Conservation (phyloP, 495 filamentous ascomycete genomes). For the Hypoxylon cercidicola region DNA sequence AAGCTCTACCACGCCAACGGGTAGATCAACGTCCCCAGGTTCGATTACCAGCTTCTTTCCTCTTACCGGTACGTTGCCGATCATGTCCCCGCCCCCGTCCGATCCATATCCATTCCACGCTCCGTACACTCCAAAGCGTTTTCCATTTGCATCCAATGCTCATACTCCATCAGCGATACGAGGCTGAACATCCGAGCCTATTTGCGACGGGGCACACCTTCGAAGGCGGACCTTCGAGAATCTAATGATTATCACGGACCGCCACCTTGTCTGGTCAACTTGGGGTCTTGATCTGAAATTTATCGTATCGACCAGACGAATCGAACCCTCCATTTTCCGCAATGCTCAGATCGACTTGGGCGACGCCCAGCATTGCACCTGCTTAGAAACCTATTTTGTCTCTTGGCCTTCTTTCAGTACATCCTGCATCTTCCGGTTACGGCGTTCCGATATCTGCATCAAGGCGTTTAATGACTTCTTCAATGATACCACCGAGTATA, state of each 20-base stretch:
- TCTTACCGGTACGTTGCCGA: slow-evolving; percentile 54
- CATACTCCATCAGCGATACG: slow-evolving; percentile 53
- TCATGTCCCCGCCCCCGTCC: slow-evolving; percentile 39
- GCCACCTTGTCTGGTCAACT: neutral
- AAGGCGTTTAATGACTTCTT: slow-evolving; percentile 32
- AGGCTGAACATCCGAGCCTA: slow-evolving; percentile 24
- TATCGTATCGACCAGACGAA: neutral
- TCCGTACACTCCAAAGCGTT: slow-evolving; percentile 50
- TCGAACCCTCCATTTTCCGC: neutral
- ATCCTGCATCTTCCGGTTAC: slow-evolving; percentile 24
- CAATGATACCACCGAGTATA: slow-evolving; percentile 45
- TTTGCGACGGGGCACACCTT: neutral
- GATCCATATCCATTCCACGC: slow-evolving; percentile 44
- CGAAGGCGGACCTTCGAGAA: neutral
- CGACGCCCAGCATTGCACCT: slow-evolving; percentile 7
- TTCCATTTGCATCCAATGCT: slow-evolving; percentile 54
- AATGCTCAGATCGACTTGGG: slow-evolving; percentile 2
- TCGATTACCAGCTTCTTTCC: slow-evolving; percentile 41
- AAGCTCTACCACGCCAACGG: slow-evolving; percentile 34
- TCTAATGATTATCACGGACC: neutral
- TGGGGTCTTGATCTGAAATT: no score
- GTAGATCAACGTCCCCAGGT: slow-evolving; percentile 38
- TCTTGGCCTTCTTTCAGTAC: slow-evolving; percentile 19
- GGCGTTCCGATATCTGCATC: slow-evolving; percentile 43
- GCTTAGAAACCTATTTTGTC: slow-evolving; percentile 7